phyloP scores from a whole-genome alignment of 108 stramenopile species.

The Schizochytrium sp. region DNA sequence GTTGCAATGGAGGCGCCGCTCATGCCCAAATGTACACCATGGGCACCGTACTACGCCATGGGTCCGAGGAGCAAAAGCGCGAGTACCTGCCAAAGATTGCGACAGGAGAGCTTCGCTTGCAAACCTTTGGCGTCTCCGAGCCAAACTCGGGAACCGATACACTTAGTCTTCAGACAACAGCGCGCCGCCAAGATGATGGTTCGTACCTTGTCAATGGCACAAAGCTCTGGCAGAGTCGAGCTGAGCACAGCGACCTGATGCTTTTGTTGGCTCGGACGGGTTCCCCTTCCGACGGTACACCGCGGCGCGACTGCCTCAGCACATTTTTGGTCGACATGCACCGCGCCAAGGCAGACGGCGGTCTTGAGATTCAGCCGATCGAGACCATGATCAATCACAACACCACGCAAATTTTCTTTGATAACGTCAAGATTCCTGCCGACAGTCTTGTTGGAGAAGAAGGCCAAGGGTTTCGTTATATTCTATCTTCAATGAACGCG shows the following conservation, averaged over 20 bases:
- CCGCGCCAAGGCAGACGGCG: background rate
- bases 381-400: slow-evolving; percentile 18
- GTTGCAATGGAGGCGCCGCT: slow-evolving; percentile 13
- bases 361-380: background rate
- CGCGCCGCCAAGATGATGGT: background rate
- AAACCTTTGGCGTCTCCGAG: slow-evolving; percentile 12
- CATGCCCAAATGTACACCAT: slow-evolving; percentile 18
- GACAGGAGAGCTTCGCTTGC: slow-evolving; percentile 7
- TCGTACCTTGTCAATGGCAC: background rate
- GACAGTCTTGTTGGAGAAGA: background rate
- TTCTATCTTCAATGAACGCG: background rate
- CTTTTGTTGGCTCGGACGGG: background rate
- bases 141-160: slow-evolving; percentile 12
- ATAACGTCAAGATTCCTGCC: background rate
- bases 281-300: background rate
- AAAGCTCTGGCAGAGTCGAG: background rate
- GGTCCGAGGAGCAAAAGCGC: slow-evolving; percentile 14
- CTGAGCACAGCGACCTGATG: slow-evolving; percentile 11
- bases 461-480: background rate
- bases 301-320: background rate
- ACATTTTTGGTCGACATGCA: slow-evolving; percentile 10
- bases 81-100: slow-evolving; percentile 23
- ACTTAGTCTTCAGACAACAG: background rate
- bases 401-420: background rate
- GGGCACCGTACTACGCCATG: slow-evolving; percentile 8